Base-by-base conservation (phyloP, 257 asterid genomes). In the Echites panduratus region DNA sequence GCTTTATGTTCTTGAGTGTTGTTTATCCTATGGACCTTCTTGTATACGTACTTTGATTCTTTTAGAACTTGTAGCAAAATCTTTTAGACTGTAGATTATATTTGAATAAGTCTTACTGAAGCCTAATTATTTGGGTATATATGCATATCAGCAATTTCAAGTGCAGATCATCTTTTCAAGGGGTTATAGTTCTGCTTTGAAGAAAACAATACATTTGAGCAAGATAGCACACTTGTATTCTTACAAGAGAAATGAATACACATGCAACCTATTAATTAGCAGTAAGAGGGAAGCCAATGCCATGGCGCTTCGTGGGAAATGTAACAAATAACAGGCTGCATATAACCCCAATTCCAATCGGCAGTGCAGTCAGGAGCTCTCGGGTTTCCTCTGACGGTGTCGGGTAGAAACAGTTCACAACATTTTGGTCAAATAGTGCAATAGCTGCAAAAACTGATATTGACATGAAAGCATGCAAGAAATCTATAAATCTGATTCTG, bases 271-370 rank as follows among this genome's bases (percentile, higher is more conserved):
- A 70, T 78, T 52, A 85, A 71, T 54, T 63, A 24, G 79, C 77
- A 27, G 95, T 82, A 52, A 90, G 77, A 47, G 99, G 99, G 70
- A 95, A 95, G 44, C 98, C 99, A 75, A 91, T 95, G 1, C 97
- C 98, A 44, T 90, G 97, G 43, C 99, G 86, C 29, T 84, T 80
- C 2, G 99, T 89, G 13, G 99, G 98, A 74, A 95, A 92, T 38
- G 77, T 86, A 40, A 95, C 92, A 66, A 95, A 95, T 80, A 95
- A 27, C 96, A 92, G 85, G 52, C 97, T 95, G 78, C 92, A 90
- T 24, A 79, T 63, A 3, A 92, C 94, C 71, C 98, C 99, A 48
- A 95, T 87, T 72, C 92, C 99, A 0, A 95, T 85, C 0, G 99
- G 99, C 83, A 92, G 66, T 7, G 89, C 85, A 4, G 92, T 79